phyloP scores from a whole-genome alignment of 2,329 filamentous ascomycete species.

The Penicillium sp. region DNA sequence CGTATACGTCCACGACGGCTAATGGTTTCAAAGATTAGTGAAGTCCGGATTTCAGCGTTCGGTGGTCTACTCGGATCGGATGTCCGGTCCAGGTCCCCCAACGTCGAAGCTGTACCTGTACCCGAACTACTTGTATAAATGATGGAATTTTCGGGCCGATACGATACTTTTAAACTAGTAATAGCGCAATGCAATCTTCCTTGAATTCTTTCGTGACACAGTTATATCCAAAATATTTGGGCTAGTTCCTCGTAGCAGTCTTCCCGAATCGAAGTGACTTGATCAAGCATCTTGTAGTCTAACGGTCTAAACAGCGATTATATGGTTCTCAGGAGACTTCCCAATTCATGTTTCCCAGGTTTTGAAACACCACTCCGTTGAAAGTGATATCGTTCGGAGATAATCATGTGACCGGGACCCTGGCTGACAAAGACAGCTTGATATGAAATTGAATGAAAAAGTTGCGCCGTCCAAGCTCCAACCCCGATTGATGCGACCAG shows the following conservation, averaged over 20 bases:
- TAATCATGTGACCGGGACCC: slow-evolving; percentile 9
- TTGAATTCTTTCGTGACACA: too few relatives aligned
- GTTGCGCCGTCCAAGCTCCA: neutral
- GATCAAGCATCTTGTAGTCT: too few relatives aligned
- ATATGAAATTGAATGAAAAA: slow-evolving; percentile 12
- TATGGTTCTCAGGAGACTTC: too few relatives aligned
- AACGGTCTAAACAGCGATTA: too few relatives aligned
- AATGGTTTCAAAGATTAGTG: slow-evolving; percentile 5
- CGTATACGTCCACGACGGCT: slow-evolving; percentile 15
- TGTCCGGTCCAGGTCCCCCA: neutral
- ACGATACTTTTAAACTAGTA: too few relatives aligned
- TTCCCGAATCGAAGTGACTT: too few relatives aligned
- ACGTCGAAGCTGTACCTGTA: neutral
- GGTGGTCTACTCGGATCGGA: neutral
- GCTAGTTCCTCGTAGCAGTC: too few relatives aligned
- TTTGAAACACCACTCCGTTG: too few relatives aligned
- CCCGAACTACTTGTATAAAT: too few relatives aligned
- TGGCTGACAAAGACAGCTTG: slow-evolving; percentile 9
- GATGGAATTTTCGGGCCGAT: too few relatives aligned
- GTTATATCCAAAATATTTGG: too few relatives aligned
- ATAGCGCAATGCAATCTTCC: too few relatives aligned
- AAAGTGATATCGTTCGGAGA: neutral
- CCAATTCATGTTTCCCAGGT: neutral
- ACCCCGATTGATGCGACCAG: slow-evolving; percentile 23
- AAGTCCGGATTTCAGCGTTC: neutral